phyloP scores from a whole-genome alignment of 2,329 filamentous ascomycete genomes.

The Cryphonectria naterciae region DNA sequence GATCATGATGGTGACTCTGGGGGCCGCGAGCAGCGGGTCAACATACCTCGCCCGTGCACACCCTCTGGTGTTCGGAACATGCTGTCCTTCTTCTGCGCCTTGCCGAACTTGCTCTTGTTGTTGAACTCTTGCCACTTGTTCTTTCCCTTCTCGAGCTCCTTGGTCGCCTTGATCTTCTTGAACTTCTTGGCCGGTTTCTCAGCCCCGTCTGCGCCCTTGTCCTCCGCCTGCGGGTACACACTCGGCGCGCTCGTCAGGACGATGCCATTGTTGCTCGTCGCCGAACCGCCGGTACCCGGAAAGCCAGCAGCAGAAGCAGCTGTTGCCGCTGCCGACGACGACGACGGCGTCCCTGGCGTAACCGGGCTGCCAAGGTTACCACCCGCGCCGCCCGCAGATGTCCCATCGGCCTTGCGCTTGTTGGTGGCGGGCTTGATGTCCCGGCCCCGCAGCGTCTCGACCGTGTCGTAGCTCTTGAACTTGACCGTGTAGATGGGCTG shows the following conservation, averaged over 20 bases:
- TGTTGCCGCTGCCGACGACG: conserved; percentile 48
- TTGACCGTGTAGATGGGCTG: conserved; percentile 93
- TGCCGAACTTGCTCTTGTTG: conserved; percentile 72
- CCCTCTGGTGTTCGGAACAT: conserved; percentile 95
- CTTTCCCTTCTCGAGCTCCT: conserved; percentile 88
- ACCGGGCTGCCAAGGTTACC: conserved; percentile 20
- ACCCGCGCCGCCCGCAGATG: conserved; percentile 41
- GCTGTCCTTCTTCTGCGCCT: conserved; percentile 80
- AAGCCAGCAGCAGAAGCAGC: conserved; percentile 52
- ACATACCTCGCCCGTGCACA: conserved; percentile 80
- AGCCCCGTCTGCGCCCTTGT: conserved; percentile 66
- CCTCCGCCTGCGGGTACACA: conserved; percentile 61
- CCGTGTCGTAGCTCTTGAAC: conserved; percentile 88
- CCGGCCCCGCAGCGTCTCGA: conserved; percentile 78
- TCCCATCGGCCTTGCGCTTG: conserved; percentile 85
- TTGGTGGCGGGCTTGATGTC: conserved; percentile 81
- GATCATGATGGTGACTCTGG: neutral
- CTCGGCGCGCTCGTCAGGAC: conserved; percentile 61
- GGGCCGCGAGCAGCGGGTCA: conserved; percentile 15
- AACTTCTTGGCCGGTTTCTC: conserved; percentile 79
- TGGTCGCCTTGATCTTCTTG: conserved; percentile 90
- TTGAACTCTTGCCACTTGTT: conserved; percentile 95
- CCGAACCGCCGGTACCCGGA: conserved; percentile 29
- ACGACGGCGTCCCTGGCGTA: conserved; percentile 22
- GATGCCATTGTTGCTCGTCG: conserved; percentile 47